Percentiles rank a stretch among this genome's conserved stretches.
Conservation (phyloP, 306 rosid genomes). For the Castanopsis chinensis region DNA sequence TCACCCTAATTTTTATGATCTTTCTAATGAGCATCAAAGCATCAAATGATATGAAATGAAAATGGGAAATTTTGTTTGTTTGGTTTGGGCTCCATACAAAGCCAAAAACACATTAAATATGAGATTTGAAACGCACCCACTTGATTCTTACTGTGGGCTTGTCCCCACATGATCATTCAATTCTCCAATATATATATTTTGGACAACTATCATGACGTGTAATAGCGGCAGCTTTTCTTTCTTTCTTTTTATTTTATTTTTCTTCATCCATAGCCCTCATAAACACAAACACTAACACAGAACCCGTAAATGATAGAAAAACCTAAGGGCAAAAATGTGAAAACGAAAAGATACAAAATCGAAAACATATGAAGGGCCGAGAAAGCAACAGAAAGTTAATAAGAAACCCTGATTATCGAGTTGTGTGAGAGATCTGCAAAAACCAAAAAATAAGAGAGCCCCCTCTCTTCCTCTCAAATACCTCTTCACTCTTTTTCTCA, state of each 20-base stretch:
- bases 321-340: slow-evolving; percentile 40
- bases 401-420: slow-evolving; percentile 62
- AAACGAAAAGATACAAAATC: not conserved
- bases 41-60: too few relatives aligned
- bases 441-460: not conserved
- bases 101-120: not conserved
- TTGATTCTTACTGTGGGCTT: not conserved
- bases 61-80: too few relatives aligned
- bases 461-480: not conserved
- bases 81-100: not conserved
- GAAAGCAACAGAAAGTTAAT: slow-evolving; percentile 38
- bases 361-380: slow-evolving; percentile 51
- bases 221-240: slow-evolving; percentile 34
- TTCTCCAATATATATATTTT: not conserved
- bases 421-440: slow-evolving; percentile 75
- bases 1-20: not conserved
- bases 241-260: too few relatives aligned
- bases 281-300: not conserved
- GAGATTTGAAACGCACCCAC: not conserved
- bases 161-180: not conserved
- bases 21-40: too few relatives aligned
- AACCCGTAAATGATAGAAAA: slow-evolving; percentile 19
- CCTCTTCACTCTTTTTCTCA: not conserved
- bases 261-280: too few relatives aligned
- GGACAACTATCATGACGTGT: slow-evolving; percentile 50